Conservation (phyloP, 2,329 filamentous ascomycete species). For the Aspergillus sp. region DNA sequence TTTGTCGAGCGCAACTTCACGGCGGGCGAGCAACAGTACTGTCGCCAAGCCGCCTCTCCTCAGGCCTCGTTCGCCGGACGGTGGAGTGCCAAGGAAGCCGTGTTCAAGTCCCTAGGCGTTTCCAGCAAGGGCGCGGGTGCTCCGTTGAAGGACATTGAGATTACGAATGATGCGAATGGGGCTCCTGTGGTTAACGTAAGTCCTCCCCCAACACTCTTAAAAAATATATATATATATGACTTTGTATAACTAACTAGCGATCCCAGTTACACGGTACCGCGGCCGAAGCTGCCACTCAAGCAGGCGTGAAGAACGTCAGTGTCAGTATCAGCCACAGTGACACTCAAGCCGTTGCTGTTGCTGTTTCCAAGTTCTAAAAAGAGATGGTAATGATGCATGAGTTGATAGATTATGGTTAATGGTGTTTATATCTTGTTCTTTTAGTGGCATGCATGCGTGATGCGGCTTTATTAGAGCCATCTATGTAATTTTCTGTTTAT, state of each 20-base stretch:
- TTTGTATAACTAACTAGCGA: slow-evolving; percentile 22
- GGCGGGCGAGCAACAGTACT: slow-evolving; percentile 72
- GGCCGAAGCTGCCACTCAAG: slow-evolving; percentile 70
- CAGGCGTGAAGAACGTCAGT: slow-evolving; percentile 77
- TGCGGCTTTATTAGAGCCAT: background rate
- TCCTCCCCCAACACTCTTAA: slow-evolving; percentile 7
- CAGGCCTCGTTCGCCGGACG: slow-evolving; percentile 88
- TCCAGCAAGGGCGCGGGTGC: slow-evolving; percentile 80
- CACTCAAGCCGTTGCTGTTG: slow-evolving; percentile 86
- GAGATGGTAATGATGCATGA: background rate
- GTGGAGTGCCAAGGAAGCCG: slow-evolving; percentile 96
- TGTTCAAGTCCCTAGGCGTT: slow-evolving; percentile 94
- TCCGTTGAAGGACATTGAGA: slow-evolving; percentile 89
- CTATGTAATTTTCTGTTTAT: slow-evolving; percentile 3
- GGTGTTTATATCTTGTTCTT: background rate
- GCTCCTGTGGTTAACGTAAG: slow-evolving; percentile 79
- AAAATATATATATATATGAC: background rate
- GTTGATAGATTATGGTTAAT: background rate
- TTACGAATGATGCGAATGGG: slow-evolving; percentile 69
- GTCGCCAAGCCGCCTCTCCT: slow-evolving; percentile 66
- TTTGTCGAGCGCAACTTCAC: slow-evolving; percentile 97
- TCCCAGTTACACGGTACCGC: slow-evolving; percentile 76
- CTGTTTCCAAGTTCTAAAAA: slow-evolving; percentile 65
- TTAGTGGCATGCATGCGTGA: background rate
- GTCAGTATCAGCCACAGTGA: slow-evolving; percentile 97